Base-by-base conservation (phyloP, 2,329 filamentous ascomycete genomes). In the Plenodomus tracheiphilus region DNA sequence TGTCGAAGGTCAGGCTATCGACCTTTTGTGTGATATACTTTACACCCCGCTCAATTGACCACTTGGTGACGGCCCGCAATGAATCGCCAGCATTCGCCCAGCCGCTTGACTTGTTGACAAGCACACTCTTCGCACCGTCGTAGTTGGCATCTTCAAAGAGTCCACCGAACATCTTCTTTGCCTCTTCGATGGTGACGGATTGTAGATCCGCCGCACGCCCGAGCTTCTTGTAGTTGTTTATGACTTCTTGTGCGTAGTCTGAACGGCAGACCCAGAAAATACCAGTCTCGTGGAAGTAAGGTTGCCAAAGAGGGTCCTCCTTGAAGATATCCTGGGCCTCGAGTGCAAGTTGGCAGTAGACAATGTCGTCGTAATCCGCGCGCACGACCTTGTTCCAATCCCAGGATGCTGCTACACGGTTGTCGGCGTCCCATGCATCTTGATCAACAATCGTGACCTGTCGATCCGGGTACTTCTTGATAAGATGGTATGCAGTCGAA, bases 331-430 rank as follows among this genome's bases (percentile, higher is more conserved):
- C 80, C 60, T 86, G 83, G 0, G 86, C 83, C 70, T 89, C 85
- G 21, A 88, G 77, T 0, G 81, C 86, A 17, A 89, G 76, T 41
- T 79, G 70, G 68, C 81, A 84, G 74, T 89, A 89, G 15, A 84
- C 69, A 1, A 81, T 72, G 58, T 86, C 83, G 46, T 81, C 77
- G 71, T 89, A 89, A 68, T 89, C 86, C 40, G 85, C 83, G 47
- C 86, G 83, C 15, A 89, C 79, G 21, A 87, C 84, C 69, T 88
- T 89, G 74, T 87, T 89, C 80, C 85, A 85, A 72, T 90, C 86
- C 76, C 83, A 86, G 0, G 86, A 88, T 0, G 86, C 86, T 25
- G 85, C 85, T 22, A 75, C 62, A 41, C 64, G 65, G 59, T 45
- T 71, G 47, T 63, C 57, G 40, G 62, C 64, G 38, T 67, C 61